Evolutionary conservation across 2,329 filamentous ascomycete species (phyloP).

Genomic region (Phyllachora maydis): DNA sequence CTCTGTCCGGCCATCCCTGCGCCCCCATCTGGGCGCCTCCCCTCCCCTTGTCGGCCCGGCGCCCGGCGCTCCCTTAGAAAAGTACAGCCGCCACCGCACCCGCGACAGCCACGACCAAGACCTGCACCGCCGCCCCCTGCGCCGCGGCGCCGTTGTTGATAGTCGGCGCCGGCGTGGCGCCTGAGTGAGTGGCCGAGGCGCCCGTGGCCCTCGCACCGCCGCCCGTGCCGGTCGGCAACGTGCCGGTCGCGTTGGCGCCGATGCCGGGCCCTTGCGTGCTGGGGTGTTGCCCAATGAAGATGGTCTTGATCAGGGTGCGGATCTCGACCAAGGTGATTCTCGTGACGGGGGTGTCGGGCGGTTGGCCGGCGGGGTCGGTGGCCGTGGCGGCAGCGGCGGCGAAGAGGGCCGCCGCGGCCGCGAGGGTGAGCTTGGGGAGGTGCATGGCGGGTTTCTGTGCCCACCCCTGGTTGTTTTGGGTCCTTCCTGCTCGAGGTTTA

Average conservation of each 20-base stretch:
- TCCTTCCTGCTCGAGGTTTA: constrained; percentile 1
- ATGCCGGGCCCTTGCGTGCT: constrained; percentile 11
- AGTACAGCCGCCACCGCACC: constrained; percentile 28
- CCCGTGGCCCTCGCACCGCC: constrained; percentile 7
- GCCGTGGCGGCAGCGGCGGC: constrained; percentile 26
- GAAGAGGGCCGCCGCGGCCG: constrained; percentile 28
- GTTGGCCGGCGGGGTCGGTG: too few relatives aligned
- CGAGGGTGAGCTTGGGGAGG: constrained; percentile 21
- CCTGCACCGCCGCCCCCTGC: constrained; percentile 19
- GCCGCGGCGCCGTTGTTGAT: constrained; percentile 20
- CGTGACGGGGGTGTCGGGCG: constrained; percentile 20
- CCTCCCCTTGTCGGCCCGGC: neutral
- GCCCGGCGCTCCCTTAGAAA: constrained; percentile 16
- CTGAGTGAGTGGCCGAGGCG: constrained; percentile 7
- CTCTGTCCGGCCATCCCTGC: neutral
- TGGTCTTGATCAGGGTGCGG: constrained; percentile 24
- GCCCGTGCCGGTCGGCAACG: constrained; percentile 10
- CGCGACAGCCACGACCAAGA: constrained; percentile 25
- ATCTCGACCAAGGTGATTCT: constrained; percentile 28
- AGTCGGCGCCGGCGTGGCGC: constrained; percentile 11
- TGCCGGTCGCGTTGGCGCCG: constrained; percentile 14
- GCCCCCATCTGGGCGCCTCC: neutral
- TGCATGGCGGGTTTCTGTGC: constrained; percentile 22
- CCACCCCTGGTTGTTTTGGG: too few relatives aligned
- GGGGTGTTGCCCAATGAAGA: too few relatives aligned